A percentile compares a stretch with the other conserved stretches of the same genome.
Conservation (phyloP, 2,329 filamentous ascomycete species). For the Aotearoamyces nothofagi region DNA sequence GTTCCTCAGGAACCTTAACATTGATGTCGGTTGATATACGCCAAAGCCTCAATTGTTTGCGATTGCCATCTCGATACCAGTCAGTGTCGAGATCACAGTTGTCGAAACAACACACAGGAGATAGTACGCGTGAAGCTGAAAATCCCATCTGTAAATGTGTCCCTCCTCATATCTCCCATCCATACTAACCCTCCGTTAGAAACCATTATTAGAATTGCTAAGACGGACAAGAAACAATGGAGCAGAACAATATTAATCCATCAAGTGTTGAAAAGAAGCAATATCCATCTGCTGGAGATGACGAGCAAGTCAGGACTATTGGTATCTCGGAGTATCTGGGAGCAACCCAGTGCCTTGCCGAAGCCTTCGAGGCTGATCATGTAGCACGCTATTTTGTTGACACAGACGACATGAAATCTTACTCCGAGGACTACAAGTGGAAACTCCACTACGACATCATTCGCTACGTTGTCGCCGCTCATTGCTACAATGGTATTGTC, state of each 20-base stretch:
- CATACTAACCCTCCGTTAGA: constrained; percentile 7
- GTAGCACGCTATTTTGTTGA: constrained; percentile 63
- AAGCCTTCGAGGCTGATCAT: constrained; percentile 64
- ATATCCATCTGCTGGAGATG: constrained; percentile 14
- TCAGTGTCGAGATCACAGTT: constrained; percentile 40
- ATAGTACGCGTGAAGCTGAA: constrained; percentile 21
- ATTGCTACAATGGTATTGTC: constrained; percentile 59
- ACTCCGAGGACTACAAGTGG: constrained; percentile 55
- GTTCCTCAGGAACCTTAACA: constrained; percentile 12
- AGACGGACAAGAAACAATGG: constrained; percentile 2
- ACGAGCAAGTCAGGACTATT: constrained; percentile 47
- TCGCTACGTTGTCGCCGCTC: constrained; percentile 62
- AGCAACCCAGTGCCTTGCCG: constrained; percentile 56
- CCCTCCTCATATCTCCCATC: neutral
- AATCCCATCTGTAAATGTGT: constrained; percentile 14
- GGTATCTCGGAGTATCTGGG: constrained; percentile 52
- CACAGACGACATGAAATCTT: constrained; percentile 47
- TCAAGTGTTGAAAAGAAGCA: constrained; percentile 18
- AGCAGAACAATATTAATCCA: too few relatives aligned
- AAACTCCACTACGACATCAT: constrained; percentile 63
- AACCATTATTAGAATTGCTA: constrained; percentile 4
- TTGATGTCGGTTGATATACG: constrained; percentile 46
- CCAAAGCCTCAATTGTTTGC: constrained; percentile 34
- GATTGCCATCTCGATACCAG: constrained; percentile 38
- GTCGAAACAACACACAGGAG: constrained; percentile 38